Evolutionary conservation across 75 land plant genomes (phyloP), one percentile per base, ranked within the genome.

Genomic region (Picea sitchensis): DNA sequence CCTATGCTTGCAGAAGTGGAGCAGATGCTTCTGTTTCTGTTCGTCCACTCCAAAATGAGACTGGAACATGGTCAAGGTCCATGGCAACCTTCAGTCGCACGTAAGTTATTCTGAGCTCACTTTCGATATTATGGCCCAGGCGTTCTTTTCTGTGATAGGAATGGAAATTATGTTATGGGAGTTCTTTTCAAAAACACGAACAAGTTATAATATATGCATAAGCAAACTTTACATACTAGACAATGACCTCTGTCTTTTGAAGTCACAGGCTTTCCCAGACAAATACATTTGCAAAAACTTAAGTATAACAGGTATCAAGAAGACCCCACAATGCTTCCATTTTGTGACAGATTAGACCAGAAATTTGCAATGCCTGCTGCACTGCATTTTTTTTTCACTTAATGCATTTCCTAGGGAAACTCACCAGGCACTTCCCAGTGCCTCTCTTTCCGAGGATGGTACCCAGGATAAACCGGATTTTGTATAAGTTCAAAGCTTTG

Each of bases 1-100:
- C 73, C 8, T 41, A 71, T 71, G 47, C 23, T 8, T 71, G 34
- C 17, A 44, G 51, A 71, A 47, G n/a, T 9, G 73, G 11, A 4
- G 12, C 47, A 8, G 38, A n/a, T 7, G 20, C 73, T 41, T 18
- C 73, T 17, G 8, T 47, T 41, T 71, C 51, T 71, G 73, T 5
- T 8, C 14, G 73, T 13, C 11, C 11, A 12, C 56, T 51, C 56
- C 56, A 51, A 9, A n/a, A 71, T 41, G 51, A 71, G n/a, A 38
- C 21, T 44, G 73, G 73, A 18, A 67, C 71, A 32, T 88, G 80
- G 85, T 79, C 82, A 78, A 77, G 93, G 75, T 79, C 86, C 61
- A 90, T 92, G 94, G 94, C 88, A 18, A 92, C 94, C 34, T 92
- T 90, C 82, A 84, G 81, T 61, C 84, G 92, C 20, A 92, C 92